Conservation (phyloP, 805 yeast species). For the Candida vaughaniae region DNA sequence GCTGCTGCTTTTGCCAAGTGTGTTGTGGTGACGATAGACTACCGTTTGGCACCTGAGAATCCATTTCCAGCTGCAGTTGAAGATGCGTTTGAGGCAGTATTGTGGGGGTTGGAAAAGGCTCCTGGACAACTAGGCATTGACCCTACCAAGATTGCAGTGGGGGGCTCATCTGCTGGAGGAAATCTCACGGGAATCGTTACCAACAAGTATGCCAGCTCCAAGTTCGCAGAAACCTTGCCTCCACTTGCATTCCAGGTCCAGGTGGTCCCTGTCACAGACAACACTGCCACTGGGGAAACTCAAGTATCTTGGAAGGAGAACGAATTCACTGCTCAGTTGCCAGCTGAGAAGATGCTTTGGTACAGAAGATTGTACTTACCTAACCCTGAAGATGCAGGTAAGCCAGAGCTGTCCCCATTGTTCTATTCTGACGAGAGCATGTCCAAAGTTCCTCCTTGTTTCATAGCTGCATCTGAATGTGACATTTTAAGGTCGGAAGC, state of each 20-base stretch:
- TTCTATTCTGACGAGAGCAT: conserved; percentile 41
- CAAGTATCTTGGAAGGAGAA: conserved; percentile 38
- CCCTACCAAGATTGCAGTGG: conserved; percentile 34
- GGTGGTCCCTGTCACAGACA: conserved; percentile 46
- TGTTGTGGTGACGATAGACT: conserved; percentile 47
- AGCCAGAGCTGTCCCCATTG: conserved; percentile 42
- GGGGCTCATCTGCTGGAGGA: conserved; percentile 51
- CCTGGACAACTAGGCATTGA: conserved; percentile 23
- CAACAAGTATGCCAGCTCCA: conserved; percentile 31
- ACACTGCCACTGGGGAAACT: conserved; percentile 36
- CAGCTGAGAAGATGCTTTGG: conserved; percentile 48
- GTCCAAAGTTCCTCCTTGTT: conserved; percentile 38
- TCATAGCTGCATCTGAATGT: conserved; percentile 42
- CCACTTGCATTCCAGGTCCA: conserved; percentile 38
- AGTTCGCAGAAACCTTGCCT: conserved; percentile 23
- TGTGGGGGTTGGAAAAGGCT: conserved; percentile 24
- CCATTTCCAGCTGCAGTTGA: conserved; percentile 49
- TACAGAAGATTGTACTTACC: conserved; percentile 42
- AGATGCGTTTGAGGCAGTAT: conserved; percentile 39
- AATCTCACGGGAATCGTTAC: conserved; percentile 36
- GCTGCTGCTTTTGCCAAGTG: conserved; percentile 34
- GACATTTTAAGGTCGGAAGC: conserved; percentile 47
- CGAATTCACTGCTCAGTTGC: conserved; percentile 42
- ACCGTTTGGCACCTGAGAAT: conserved; percentile 49
- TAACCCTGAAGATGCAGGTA: conserved; percentile 20